These are phyloP conservation scores for Debaryomyces sp. DNA, from an alignment of 1,139 yeast species.

Conservation along the genomic window DNA sequence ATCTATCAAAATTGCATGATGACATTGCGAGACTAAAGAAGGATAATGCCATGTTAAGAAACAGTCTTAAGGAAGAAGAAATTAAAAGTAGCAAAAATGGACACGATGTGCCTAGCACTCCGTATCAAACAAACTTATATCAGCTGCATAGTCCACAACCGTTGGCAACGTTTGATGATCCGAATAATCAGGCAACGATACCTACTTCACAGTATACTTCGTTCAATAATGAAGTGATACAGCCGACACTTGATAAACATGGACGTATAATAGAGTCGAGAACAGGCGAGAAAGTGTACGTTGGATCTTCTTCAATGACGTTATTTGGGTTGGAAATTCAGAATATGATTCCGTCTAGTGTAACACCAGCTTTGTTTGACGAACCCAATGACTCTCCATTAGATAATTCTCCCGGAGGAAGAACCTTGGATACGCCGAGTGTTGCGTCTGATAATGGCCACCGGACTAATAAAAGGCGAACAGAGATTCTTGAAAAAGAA, in stretches of 20 bases:
- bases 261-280: constrained; percentile 72
- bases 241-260: constrained; percentile 69
- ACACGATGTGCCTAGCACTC: neutral
- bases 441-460: constrained; percentile 1
- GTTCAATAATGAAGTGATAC: constrained; percentile 46
- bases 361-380: constrained; percentile 21
- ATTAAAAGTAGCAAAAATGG: constrained; percentile 13
- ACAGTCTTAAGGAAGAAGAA: constrained; percentile 40
- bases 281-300: constrained; percentile 74
- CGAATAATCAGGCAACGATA: neutral
- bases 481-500: constrained; percentile 62
- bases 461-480: constrained; percentile 31
- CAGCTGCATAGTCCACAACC: neutral
- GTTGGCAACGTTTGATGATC: neutral
- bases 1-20: constrained; percentile 67
- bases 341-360: constrained; percentile 50
- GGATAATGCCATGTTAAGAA: constrained; percentile 59
- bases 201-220: constrained; percentile 1
- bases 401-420: constrained; percentile 12
- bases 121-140: neutral
- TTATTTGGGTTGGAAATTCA: constrained; percentile 76
- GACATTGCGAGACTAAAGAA: constrained; percentile 56
- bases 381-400: constrained; percentile 15
- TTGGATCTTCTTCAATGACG: constrained; percentile 83
- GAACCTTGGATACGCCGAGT: neutral